Evolutionary conservation across 805 yeast species (phyloP), one percentile per base, ranked within the genome.

Genomic region (Jamesozyma lodderae): DNA sequence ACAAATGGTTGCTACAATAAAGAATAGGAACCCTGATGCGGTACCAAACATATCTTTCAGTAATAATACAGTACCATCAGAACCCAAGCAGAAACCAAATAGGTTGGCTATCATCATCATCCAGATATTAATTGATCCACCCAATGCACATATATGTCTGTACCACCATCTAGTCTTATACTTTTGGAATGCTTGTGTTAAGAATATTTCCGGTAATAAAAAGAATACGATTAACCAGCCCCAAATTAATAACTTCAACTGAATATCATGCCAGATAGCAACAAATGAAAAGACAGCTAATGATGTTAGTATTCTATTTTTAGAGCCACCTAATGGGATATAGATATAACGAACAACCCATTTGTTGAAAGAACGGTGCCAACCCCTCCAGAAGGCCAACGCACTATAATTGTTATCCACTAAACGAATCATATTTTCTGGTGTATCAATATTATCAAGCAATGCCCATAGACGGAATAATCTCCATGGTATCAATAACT

Each of bases 181-280:
- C 42, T 55, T 60, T 27, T 59, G 57, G 35, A 64, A 62, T 29
- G 53, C 55, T 17, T 51, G 46, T 0, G 85, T 73, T 13, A 83
- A 80, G 10, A 74, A 53, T 36, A 86, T 72, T 57, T 92, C 98
- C 0, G 98, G 98, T 4, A 88, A 49, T 31, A 92, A 70, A 55
- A 90, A 90, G 16, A 90, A 47, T 4, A 92, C 96, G 37, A 90
- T 70, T 20, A 85, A 62, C 96, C 96, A 88, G 9, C 99, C 97
- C 99, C 99, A 92, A 39, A 90, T 64, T 35, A 92, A 64, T 36
- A 92, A 64, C 45, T 77, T 79, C 52, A 92, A 70, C 61, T 92
- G 88, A 47, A 92, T 88, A 55, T 92, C 99, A 63, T 92, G 99
- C 99, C 99, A 92, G 22, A 92, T 66, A 2, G 98, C 97, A 17